Evolutionary conservation across 495 filamentous ascomycete genomes (phyloP).

Genomic region (Penicillium psychrofluorescens): DNA sequence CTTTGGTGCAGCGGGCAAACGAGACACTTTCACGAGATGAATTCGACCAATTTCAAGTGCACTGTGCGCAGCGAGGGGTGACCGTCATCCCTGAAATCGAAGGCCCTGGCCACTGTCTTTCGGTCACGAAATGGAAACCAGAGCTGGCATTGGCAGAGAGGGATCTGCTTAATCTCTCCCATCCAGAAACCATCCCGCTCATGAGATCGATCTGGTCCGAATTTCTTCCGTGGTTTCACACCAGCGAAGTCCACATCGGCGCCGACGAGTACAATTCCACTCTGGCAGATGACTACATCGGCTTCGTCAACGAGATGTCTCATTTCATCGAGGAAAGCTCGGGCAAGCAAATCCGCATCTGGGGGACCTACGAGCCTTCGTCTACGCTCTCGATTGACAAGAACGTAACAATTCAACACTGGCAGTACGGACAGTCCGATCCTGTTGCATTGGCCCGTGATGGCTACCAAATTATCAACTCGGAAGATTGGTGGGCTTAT

Average conservation of each 20-base stretch:
- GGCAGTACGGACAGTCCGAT: conserved; percentile 52
- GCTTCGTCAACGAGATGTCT: conserved; percentile 47
- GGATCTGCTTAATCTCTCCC: conserved; percentile 46
- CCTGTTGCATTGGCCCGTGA: conserved; percentile 31
- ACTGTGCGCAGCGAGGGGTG: conserved; percentile 45
- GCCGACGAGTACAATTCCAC: conserved; percentile 48
- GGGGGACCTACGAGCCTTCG: conserved; percentile 46
- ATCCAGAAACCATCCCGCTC: conserved; percentile 46
- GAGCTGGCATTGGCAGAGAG: conserved; percentile 41
- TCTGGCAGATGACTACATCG: conserved; percentile 45
- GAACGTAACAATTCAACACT: conserved; percentile 46
- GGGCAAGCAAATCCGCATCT: conserved; percentile 44
- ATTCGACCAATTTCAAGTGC: conserved; percentile 43
- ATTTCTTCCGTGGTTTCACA: conserved; percentile 50
- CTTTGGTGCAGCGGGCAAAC: conserved; percentile 38
- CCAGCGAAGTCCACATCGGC: conserved; percentile 50
- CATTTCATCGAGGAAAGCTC: conserved; percentile 32
- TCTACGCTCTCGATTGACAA: conserved; percentile 26
- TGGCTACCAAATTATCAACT: conserved; percentile 44
- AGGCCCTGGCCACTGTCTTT: conserved; percentile 44
- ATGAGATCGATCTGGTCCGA: conserved; percentile 48
- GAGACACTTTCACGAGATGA: conserved; percentile 40
- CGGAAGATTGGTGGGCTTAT: conserved; percentile 52
- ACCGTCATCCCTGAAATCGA: conserved; percentile 52
- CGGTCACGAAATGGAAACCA: conserved; percentile 51